These are phyloP conservation scores for Ensete ventricosum DNA, from an alignment of 176 grass and related monocot species.

Conservation along the genomic window DNA sequence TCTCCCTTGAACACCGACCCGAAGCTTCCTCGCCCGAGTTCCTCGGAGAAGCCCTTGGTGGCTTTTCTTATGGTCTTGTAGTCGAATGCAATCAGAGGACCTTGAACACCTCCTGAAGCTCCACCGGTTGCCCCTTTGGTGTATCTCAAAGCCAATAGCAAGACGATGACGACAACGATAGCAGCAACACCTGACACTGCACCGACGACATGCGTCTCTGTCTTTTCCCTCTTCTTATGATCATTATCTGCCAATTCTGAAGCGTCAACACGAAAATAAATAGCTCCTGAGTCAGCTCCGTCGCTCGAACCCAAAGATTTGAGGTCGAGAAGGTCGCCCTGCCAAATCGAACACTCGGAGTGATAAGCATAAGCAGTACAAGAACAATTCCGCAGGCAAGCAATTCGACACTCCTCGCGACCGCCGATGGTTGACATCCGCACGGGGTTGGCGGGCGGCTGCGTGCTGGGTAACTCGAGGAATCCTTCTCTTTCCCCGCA, in stretches of 20 bases:
- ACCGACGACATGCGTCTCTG: background rate
- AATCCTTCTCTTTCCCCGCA: background rate
- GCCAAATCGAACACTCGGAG: too few relatives aligned
- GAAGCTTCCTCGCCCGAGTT: too few relatives aligned
- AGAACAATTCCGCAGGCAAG: background rate
- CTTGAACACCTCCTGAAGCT: background rate
- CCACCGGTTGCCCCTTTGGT: background rate
- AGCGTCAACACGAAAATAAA: background rate
- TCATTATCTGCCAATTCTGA: too few relatives aligned
- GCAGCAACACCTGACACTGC: background rate
- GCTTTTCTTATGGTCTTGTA: background rate
- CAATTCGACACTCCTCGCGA: background rate
- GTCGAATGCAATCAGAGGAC: background rate
- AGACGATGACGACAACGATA: background rate
- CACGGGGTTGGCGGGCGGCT: background rate
- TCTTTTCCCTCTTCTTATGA: too few relatives aligned
- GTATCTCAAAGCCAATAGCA: background rate
- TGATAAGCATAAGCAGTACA: too few relatives aligned
- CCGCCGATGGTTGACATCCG: background rate
- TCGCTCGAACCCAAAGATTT: background rate
- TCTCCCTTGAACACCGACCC: conserved; percentile 2
- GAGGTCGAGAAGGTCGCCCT: too few relatives aligned
- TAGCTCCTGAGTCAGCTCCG: background rate
- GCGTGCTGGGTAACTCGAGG: too few relatives aligned
- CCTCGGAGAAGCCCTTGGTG: too few relatives aligned